phyloP scores from a whole-genome alignment of 2,329 filamentous ascomycete species.

The Chrysoporthe austroafricana region DNA sequence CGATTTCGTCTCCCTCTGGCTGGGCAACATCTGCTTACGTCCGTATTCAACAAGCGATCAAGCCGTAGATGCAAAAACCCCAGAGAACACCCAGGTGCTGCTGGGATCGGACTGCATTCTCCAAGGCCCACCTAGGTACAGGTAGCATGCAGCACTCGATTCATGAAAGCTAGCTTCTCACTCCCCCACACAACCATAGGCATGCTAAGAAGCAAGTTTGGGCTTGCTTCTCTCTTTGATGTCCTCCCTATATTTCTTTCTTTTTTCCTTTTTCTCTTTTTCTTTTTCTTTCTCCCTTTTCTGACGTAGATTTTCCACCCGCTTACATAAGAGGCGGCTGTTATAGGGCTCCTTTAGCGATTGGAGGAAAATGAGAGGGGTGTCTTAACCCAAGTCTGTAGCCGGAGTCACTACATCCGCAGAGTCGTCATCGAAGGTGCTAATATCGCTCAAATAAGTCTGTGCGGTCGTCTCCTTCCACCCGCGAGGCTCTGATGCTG shows the following conservation, averaged over 20 bases:
- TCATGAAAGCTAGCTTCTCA: no score
- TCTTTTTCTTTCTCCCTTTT: background rate
- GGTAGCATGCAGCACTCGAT: no score
- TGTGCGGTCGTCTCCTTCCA: background rate
- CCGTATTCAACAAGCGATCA: background rate
- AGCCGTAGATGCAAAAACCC: no score
- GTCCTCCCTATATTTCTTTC: background rate
- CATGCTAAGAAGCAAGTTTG: background rate
- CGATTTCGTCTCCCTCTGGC: background rate
- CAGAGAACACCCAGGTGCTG: no score
- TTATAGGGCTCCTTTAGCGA: background rate
- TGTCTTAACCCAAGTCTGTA: background rate
- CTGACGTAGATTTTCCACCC: background rate
- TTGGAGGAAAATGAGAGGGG: constrained; percentile 1
- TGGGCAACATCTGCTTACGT: background rate
- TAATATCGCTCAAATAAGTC: background rate
- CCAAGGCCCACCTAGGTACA: no score
- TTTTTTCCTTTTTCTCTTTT: background rate
- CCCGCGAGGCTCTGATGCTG: background rate
- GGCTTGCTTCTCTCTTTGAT: background rate
- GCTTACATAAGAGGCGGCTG: background rate
- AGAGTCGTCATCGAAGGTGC: background rate
- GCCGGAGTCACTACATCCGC: constrained; percentile 15
- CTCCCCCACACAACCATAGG: background rate
- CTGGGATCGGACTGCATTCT: no score